Percentiles rank a stretch among this genome's conserved stretches.
These are phyloP conservation scores for Tulasnella sp. DNA, from an alignment of 768 basidiomycete genomes.

Conservation along the genomic window DNA sequence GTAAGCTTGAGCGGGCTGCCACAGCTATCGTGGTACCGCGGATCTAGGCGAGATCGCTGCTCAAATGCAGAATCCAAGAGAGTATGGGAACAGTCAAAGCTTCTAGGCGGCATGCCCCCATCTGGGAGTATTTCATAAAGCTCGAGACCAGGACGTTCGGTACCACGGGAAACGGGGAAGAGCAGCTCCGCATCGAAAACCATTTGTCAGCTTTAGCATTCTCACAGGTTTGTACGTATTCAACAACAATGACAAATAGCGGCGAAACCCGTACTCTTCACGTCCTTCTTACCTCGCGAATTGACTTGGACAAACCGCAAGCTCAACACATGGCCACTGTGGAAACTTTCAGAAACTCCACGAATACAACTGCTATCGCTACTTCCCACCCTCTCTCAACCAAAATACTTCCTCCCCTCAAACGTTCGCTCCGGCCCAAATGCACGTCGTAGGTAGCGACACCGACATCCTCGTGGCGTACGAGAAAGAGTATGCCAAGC, in stretches of 20 bases:
- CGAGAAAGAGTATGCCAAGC: not conserved
- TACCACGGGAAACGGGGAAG: not conserved
- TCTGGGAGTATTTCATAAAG: not conserved
- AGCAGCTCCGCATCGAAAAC: not conserved
- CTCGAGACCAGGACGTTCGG: not conserved
- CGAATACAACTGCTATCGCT: not conserved
- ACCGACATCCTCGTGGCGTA: not conserved
- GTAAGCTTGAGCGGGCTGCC: too few species aligned
- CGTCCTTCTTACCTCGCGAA: not conserved
- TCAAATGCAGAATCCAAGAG: too few species aligned
- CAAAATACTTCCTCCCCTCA: not conserved
- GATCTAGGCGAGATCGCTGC: too few species aligned
- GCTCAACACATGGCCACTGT: not conserved
- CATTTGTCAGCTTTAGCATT: not conserved
- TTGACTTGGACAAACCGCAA: not conserved
- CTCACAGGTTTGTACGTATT: not conserved
- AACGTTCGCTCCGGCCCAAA: not conserved
- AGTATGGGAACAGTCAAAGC: not conserved
- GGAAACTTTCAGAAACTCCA: conserved; percentile 2
- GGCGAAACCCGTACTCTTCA: not conserved
- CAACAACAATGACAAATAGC: not conserved
- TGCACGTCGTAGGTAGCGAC: not conserved
- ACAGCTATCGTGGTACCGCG: too few species aligned
- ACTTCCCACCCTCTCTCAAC: not conserved
- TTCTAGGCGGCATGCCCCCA: not conserved